Conservation (phyloP, 2,329 filamentous ascomycete species). For the Aspergillus alliaceus region DNA sequence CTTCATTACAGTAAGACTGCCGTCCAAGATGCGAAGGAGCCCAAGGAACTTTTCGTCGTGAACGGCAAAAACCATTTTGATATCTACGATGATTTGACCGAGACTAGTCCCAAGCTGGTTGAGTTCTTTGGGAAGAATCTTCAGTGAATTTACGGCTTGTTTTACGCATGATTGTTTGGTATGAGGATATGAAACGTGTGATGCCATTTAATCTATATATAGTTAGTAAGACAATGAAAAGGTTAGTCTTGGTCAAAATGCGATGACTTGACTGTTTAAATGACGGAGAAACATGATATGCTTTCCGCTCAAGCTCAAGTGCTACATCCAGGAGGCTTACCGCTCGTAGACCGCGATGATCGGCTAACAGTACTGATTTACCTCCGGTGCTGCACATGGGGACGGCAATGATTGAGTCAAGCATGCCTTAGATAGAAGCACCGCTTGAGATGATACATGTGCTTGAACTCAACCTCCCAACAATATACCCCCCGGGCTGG, state of each 20-base stretch:
- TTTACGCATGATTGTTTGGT: no score
- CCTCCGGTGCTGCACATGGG: not conserved
- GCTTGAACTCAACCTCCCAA: no score
- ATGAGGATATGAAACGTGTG: no score
- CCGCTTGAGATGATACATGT: no score
- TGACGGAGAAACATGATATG: no score
- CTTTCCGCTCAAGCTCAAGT: no score
- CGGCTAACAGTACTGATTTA: no score
- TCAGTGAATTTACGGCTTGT: not conserved
- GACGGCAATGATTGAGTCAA: not conserved
- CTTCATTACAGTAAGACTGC: slow-evolving; percentile 22
- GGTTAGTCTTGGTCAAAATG: no score
- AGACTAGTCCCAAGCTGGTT: slow-evolving; percentile 13
- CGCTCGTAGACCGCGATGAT: no score
- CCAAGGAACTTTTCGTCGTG: slow-evolving; percentile 27
- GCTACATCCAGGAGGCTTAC: no score
- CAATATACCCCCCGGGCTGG: not conserved
- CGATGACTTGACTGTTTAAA: no score
- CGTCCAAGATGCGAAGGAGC: slow-evolving; percentile 22
- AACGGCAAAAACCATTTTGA: slow-evolving; percentile 25
- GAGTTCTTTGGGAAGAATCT: not conserved
- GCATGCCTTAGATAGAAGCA: not conserved
- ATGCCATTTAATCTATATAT: not conserved
- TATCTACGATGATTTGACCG: slow-evolving; percentile 28
- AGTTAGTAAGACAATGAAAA: no score